These are phyloP conservation scores for Tetradesmus obliquus DNA, from an alignment of 139 green algal genomes.

Conservation along the genomic window DNA sequence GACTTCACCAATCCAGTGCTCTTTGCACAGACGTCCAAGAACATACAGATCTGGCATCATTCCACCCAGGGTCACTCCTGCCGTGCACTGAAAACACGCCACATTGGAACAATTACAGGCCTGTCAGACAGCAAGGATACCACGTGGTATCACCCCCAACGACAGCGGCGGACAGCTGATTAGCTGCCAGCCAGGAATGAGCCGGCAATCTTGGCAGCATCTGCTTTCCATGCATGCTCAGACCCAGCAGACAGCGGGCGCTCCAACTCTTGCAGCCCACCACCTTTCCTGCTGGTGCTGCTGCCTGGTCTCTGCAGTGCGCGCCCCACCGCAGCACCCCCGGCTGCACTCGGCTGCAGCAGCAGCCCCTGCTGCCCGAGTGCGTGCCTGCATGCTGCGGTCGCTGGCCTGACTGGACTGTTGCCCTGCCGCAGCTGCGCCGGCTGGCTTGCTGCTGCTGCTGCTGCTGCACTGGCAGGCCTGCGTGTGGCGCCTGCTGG, in stretches of 20 bases:
- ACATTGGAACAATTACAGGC: no score
- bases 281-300: background rate
- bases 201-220: background rate
- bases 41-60: no score
- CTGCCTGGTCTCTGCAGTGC: background rate
- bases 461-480: background rate
- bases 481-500: background rate
- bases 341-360: background rate
- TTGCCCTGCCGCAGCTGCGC: background rate
- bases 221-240: background rate
- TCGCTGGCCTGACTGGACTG: background rate
- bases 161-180: background rate
- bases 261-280: background rate
- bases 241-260: background rate
- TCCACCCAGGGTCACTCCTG: no score
- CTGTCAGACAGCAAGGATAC: no score
- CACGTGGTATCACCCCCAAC: no score
- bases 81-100: no score
- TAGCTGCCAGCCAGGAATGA: background rate
- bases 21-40: no score
- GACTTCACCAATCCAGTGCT: no score
- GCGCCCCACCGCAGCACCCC: background rate
- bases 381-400: slow-evolving; percentile 5
- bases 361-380: background rate
- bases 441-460: background rate